Percentiles rank a stretch among this genome's conserved stretches.
phyloP scores from a whole-genome alignment of 2,329 filamentous ascomycete species.

The Westerdykella sp. region DNA sequence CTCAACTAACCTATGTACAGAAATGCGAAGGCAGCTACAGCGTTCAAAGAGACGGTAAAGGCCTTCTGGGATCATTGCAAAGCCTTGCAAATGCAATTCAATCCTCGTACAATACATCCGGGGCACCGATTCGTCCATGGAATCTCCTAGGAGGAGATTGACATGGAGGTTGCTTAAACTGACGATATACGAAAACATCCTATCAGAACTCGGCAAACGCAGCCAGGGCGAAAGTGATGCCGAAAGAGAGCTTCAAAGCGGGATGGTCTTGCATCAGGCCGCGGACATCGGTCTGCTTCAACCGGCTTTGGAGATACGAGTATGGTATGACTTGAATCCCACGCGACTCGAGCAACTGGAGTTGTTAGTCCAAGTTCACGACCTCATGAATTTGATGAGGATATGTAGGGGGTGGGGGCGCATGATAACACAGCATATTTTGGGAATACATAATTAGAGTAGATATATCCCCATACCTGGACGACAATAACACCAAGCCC shows the following conservation, averaged over 20 bases:
- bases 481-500: slow-evolving; percentile 58
- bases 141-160: neutral
- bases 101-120: slow-evolving; percentile 22
- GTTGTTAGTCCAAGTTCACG: slow-evolving; percentile 9
- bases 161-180: no score
- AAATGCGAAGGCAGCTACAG: slow-evolving; percentile 26
- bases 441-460: neutral
- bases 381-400: slow-evolving; percentile 1
- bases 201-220: slow-evolving; percentile 44
- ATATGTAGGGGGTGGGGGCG: neutral
- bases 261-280: slow-evolving; percentile 52
- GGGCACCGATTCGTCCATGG: slow-evolving; percentile 20
- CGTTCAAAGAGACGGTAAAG: slow-evolving; percentile 33
- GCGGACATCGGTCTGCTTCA: slow-evolving; percentile 46
- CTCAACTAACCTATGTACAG: slow-evolving; percentile 24
- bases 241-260: slow-evolving; percentile 63
- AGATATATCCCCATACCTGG: slow-evolving; percentile 47
- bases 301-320: slow-evolving; percentile 44
- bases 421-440: no score
- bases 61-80: slow-evolving; percentile 34
- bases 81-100: slow-evolving; percentile 32
- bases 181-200: neutral
- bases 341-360: slow-evolving; percentile 45
- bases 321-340: slow-evolving; percentile 49
- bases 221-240: slow-evolving; percentile 65